Base-by-base conservation (phyloP, 2,329 filamentous ascomycete genomes). In the Ceratocystis colombiana region DNA sequence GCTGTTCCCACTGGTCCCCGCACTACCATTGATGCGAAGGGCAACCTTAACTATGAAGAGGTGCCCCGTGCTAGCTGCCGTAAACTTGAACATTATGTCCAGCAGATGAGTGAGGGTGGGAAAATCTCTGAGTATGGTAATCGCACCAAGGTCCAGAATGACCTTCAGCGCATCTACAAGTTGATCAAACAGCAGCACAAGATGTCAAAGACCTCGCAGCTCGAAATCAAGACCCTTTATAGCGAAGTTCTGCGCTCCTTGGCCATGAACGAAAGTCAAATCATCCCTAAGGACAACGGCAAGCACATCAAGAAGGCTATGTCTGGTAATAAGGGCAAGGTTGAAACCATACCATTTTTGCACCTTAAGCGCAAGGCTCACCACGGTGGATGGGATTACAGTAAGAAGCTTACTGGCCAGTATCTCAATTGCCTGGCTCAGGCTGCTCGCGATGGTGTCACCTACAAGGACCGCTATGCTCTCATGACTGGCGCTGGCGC, bases 81-180 rank as follows among this genome's bases (percentile, higher is more conserved):
- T 72, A 99, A 99, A 79, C 84, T 99, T 57, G 94, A 99, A 79
- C 93, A 97, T 76, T 99, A 99, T 73, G 94, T 99, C 62, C 90
- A 90, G 74, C 91, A 97, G 76, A 97, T 99, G 94, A 93, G 93
- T 8, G 92, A 96, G 71, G 94, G 94, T 69, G 94, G 94, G 73
- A 97, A 96, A 78, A 95, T 99, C 72, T 96, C 93, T 37, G 94
- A 99, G 76, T 99, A 99, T 75, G 94, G 93, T 74, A 97, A 96
- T 79, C 88, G 94, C 55, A 94, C 92, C 70, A 99, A 97, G 82
- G 94, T 99, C 44, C 94, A 97, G 77, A 95, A 91, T 73, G 94
- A 97, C 74, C 82, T 99, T 53, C 87, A 89, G 73, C 89, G 89
- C 71, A 94, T 99, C 72, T 97, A 97, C 82, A 96, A 95, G 81